Evolutionary conservation across 2,329 filamentous ascomycete species (phyloP), one percentile per base, ranked within the genome.

Genomic region (Pseudocercospora fijiensis): DNA sequence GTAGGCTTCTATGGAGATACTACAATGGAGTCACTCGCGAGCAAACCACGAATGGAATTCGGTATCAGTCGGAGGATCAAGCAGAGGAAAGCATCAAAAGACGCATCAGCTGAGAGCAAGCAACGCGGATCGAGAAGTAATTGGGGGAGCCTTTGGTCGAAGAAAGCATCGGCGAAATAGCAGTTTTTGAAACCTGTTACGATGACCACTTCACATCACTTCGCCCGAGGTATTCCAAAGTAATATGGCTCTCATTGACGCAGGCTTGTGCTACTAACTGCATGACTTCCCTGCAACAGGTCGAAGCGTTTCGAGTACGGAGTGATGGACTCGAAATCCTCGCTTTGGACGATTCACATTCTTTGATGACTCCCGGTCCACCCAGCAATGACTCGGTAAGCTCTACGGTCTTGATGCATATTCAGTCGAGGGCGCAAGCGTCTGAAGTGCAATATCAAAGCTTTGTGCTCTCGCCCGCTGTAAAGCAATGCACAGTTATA

Each of bases 1-100:
- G 27, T 65, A 7, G 73, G 73, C 0, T 75, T 70, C 61, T 75
- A 74, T 51, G 73, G 73, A 3, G 51, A 64, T 49, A 72, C 66
- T 43, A 74, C 71, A 9, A 64, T 73, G 66, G 67, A 72, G 28
- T 64, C 74, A 37, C 70, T 70, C 57, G 68, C 68, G 11, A 63
- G 30, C n/a, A 53, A 61, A 57, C 70, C 70, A 9, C 56, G 60
- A 41, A 27, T 67, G n/a, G 67, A 70, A 26, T 65, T 72, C 51
- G 71, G 69, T 6, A 55, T 73, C 11, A 63, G 60, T 55, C 67
- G 61, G 60, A 68, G 60, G 59, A 65, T 67, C 64, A 65, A 58
- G 60, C 66, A 64, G 62, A 61, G 67, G 53, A 71, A 64, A 55
- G 49, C 49, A n/a, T 27, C 22, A 24, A 30, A 53, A 30, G 22